Base-by-base conservation (phyloP, 768 basidiomycete genomes). In the Leucosporidium creatinivorum region DNA sequence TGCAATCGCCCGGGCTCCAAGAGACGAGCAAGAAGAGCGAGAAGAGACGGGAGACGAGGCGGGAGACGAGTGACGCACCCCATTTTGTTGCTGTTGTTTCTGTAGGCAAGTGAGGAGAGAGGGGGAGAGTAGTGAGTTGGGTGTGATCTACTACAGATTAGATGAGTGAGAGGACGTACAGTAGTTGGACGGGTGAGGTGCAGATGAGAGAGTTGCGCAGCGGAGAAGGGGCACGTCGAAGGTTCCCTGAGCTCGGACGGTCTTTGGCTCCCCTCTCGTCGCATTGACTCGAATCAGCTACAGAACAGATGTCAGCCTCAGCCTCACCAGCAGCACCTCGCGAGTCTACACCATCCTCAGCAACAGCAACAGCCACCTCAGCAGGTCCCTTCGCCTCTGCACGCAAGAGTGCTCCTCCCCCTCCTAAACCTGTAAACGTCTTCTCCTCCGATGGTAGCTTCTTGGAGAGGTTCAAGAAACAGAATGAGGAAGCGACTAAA, bases 361-460 rank as follows among this genome's bases (percentile, higher is more conserved):
- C 60, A 26, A 23, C 62, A 21, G 18, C 39, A 15, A 15, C 39
- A 30, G 51, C 51, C 8, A 52, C 51, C 9, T 12, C 51, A 9
- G n/a, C 23, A 9, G n/a, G n/a, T 5, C n/a, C 26, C 4, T 23
- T n/a, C n/a, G 51, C 51, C n/a, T n/a, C n/a, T 5, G 26, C 26
- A 2, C 51, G 23, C 51, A 26, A 52, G 51, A 4, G 12, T 2
- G 18, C 19, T 6, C 36, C 19, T 10, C 67, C 44, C 19, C 48
- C 61, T 47, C 23, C 30, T 49, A 12, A 51, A 4, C 31, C 23
- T 8, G 12, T 65, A 36, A 44, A 3, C 17, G 54, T 8, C 6
- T 48, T 25, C 55, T 55, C 61, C 65, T 66, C 44, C 3, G 70
- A 71, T 48, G 70, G 70, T 44, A 65, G 63, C 1, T 71, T 71